phyloP scores from a whole-genome alignment of 768 basidiomycete genomes.

The Grammothele lineata region DNA sequence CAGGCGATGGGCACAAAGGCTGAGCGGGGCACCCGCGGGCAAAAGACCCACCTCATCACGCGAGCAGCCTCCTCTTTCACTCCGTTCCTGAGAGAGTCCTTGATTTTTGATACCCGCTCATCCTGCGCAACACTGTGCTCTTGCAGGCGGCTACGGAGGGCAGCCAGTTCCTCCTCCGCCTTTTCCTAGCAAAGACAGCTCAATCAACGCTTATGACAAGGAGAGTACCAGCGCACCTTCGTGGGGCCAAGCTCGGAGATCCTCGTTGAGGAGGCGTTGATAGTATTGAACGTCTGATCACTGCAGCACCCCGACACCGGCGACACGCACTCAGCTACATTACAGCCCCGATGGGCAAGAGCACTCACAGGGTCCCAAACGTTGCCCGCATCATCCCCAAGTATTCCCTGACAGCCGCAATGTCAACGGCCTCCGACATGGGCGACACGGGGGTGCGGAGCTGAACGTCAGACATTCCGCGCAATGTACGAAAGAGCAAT shows the following conservation, averaged over 20 bases:
- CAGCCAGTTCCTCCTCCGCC: constrained; percentile 18
- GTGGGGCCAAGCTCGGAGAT: constrained; percentile 26
- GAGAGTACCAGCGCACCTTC: constrained; percentile 22
- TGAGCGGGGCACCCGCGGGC: neutral
- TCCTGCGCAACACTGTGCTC: constrained; percentile 21
- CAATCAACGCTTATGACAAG: neutral
- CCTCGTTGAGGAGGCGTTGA: constrained; percentile 29
- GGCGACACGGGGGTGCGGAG: neutral
- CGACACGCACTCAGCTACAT: too few species aligned
- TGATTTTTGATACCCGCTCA: neutral
- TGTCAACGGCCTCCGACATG: neutral
- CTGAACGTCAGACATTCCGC: neutral
- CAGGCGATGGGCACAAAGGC: too few species aligned
- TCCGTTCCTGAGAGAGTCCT: constrained; percentile 17
- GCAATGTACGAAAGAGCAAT: neutral
- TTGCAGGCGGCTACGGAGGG: constrained; percentile 21
- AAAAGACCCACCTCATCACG: constrained; percentile 30
- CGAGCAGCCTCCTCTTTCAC: constrained; percentile 25
- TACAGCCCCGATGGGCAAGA: too few species aligned
- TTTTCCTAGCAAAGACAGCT: constrained; percentile 14
- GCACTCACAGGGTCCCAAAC: constrained; percentile 14
- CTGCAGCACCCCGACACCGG: constrained; percentile 14
- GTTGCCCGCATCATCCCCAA: constrained; percentile 16
- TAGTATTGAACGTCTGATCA: constrained; percentile 25
- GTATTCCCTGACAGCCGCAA: constrained; percentile 8